Evolutionary conservation across 768 basidiomycete species (phyloP).

Genomic region (Rhodocollybia butyracea): DNA sequence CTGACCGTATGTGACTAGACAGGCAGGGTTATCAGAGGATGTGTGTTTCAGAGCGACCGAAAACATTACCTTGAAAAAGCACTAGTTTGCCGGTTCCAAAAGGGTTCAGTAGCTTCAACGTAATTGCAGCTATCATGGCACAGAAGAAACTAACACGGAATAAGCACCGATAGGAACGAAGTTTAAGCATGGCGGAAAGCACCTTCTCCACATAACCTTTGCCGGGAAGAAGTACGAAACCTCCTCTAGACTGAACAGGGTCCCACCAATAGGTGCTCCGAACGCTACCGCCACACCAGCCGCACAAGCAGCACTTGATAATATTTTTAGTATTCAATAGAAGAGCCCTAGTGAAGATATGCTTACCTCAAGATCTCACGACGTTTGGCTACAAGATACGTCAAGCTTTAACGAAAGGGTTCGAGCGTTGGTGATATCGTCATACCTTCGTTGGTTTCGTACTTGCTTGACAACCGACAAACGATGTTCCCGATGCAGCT

Average conservation of each 20-base stretch:
- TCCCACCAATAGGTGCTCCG: constrained; percentile 94
- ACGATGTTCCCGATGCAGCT: constrained; percentile 92
- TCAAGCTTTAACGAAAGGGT: neutral
- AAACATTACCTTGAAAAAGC: constrained; percentile 54
- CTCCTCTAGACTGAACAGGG: constrained; percentile 91
- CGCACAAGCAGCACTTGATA: constrained; percentile 82
- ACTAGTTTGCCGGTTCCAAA: constrained; percentile 95
- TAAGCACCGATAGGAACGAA: constrained; percentile 18
- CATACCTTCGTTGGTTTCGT: constrained; percentile 91
- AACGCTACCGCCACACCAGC: constrained; percentile 98
- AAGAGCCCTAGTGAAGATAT: neutral
- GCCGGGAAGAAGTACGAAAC: constrained; percentile 97
- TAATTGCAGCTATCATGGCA: constrained; percentile 95
- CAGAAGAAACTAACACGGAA: constrained; percentile 82
- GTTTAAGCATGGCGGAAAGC: constrained; percentile 22
- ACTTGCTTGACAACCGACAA: constrained; percentile 81
- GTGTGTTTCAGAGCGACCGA: neutral
- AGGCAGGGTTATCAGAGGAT: neutral
- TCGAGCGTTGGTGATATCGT: neutral
- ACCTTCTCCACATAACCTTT: constrained; percentile 97
- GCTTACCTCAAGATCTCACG: constrained; percentile 69
- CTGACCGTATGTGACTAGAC: constrained; percentile 77
- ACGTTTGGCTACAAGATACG: constrained; percentile 74
- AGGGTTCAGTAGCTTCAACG: constrained; percentile 88
- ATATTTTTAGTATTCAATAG: neutral